Conservation (phyloP, 73 alveolate species). For the Paramecium tetraurelia region DNA sequence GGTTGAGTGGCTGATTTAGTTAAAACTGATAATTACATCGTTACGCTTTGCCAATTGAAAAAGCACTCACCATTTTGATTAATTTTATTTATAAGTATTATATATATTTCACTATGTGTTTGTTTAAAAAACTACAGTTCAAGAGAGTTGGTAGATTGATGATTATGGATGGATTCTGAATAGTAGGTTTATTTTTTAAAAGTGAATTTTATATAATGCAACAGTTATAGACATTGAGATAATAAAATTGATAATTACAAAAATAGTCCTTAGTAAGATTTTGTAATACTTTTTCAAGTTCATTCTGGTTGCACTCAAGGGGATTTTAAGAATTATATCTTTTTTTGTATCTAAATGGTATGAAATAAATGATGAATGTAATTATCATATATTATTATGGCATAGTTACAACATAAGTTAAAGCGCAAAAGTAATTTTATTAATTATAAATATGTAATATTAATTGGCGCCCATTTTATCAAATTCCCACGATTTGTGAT, state of each 20-base stretch:
- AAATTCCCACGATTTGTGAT: background rate
- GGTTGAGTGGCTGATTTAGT: conserved; percentile 3
- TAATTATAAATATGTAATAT: background rate
- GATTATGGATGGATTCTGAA: background rate
- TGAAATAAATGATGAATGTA: background rate
- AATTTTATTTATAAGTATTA: background rate
- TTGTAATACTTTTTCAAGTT: background rate
- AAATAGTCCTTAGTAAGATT: background rate
- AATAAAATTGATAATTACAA: no score
- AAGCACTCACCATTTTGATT: conserved; percentile 47
- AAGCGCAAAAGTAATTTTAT: background rate
- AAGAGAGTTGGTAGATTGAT: background rate
- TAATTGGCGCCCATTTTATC: background rate
- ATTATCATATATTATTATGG: background rate
- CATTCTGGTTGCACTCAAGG: background rate
- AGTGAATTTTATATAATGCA: background rate
- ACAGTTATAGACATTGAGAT: no score
- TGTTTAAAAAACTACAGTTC: background rate
- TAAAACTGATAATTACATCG: background rate
- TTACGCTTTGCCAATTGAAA: conserved; percentile 40
- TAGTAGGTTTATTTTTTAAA: background rate
- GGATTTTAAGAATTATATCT: background rate
- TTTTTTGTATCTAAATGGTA: background rate
- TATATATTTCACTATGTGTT: background rate
- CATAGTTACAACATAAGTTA: background rate